Percentiles rank a stretch among this genome's conserved stretches.
Conservation (phyloP, 257 asterid species). For the Leptodermis oblonga region DNA sequence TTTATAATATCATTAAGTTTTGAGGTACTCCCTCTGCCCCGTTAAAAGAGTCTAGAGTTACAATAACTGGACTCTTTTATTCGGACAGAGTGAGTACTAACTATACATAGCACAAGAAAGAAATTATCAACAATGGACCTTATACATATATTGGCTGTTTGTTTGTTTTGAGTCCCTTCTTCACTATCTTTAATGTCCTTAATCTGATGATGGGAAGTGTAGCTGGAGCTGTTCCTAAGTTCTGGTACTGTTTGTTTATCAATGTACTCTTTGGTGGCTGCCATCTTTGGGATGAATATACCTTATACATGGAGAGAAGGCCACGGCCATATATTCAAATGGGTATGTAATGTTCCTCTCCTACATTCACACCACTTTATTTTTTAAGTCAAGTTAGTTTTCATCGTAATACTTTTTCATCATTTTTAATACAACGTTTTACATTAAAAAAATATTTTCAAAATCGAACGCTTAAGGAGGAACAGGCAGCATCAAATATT, state of each 20-base stretch:
- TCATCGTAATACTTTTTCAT: not conserved
- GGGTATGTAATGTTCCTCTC: slow-evolving; percentile 40
- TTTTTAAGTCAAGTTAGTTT: too few relatives aligned
- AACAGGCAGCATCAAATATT: too few relatives aligned
- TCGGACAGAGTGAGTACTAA: too few relatives aligned
- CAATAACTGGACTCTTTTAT: too few relatives aligned
- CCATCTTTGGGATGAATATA: slow-evolving; percentile 93
- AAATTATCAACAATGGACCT: not conserved
- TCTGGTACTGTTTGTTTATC: slow-evolving; percentile 73
- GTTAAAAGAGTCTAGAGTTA: too few relatives aligned
- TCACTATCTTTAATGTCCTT: not conserved
- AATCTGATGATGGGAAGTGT: slow-evolving; percentile 13
- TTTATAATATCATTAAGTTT: too few relatives aligned
- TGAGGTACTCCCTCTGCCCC: too few relatives aligned
- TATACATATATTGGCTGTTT: not conserved
- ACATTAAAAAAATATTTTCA: not conserved
- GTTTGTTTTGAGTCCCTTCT: not conserved
- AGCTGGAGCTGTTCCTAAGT: slow-evolving; percentile 90
- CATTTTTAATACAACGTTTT: too few relatives aligned
- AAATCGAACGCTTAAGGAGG: not conserved
- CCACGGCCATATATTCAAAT: slow-evolving; percentile 72
- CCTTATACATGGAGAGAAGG: slow-evolving; percentile 65
- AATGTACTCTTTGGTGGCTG: slow-evolving; percentile 67
- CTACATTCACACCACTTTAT: not conserved
- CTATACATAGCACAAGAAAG: too few relatives aligned